Conservation (phyloP, 192 early-diverging fungal genomes). For the Backusella circina region DNA sequence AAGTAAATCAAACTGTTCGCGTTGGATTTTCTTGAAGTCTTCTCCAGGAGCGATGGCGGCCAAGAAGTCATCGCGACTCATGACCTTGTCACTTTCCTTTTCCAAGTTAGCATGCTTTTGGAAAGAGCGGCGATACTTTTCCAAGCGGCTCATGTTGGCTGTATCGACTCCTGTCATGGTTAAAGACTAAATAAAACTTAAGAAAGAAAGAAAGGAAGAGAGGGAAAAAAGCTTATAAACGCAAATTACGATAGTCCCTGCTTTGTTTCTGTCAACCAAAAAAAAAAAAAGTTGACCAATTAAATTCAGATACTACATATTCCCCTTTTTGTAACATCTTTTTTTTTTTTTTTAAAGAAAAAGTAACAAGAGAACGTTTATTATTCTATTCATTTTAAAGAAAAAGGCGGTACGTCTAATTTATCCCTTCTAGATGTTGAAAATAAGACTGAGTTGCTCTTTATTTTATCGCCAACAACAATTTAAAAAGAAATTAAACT, state of each 20-base stretch:
- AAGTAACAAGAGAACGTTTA: too few species aligned
- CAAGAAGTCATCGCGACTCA: conserved; percentile 59
- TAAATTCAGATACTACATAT: neutral
- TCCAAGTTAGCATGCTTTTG: conserved; percentile 48
- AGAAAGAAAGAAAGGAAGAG: neutral
- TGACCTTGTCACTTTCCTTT: conserved; percentile 46
- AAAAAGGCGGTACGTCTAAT: neutral
- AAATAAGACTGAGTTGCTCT: neutral
- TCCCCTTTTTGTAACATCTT: neutral
- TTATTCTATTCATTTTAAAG: neutral
- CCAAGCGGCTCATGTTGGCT: conserved; percentile 10
- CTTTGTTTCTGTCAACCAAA: neutral
- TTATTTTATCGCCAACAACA: neutral
- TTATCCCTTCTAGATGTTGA: neutral
- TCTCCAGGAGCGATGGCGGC: conserved; percentile 51
- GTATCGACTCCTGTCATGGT: conserved; percentile 4
- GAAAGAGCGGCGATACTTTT: conserved; percentile 47
- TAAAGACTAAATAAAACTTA: neutral
- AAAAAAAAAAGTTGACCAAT: neutral
- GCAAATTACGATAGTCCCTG: neutral
- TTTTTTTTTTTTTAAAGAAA: neutral
- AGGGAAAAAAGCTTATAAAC: neutral
- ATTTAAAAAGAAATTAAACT: neutral
- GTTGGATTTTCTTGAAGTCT: conserved; percentile 52
- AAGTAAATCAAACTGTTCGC: conserved; percentile 54